These are phyloP conservation scores for Pharus latifolius DNA, from an alignment of 176 grass and related monocot species.

Conservation along the genomic window DNA sequence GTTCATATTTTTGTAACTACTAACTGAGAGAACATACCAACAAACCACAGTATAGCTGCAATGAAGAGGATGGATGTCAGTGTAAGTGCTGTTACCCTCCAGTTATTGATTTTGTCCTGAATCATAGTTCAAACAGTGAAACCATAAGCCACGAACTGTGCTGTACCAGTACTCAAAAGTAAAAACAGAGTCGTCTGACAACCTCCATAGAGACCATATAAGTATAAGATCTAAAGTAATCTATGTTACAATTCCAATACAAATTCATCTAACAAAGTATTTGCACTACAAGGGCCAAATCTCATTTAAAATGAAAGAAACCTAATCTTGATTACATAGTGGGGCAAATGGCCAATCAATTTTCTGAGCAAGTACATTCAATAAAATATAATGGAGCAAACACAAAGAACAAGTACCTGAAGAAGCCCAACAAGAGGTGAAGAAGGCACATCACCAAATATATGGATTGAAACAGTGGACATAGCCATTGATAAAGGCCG, in stretches of 20 bases:
- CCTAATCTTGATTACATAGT: background rate
- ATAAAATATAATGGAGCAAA: background rate
- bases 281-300: background rate
- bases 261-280: background rate
- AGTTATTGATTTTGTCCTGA: constrained; percentile 84
- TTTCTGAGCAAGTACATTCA: background rate
- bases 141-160: background rate
- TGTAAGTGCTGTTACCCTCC: constrained; percentile 72
- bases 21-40: constrained; percentile 37
- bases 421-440: constrained; percentile 90
- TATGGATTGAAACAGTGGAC: constrained; percentile 96
- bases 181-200: background rate
- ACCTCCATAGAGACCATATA: background rate
- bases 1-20: no score
- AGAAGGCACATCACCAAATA: constrained; percentile 98
- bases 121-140: constrained; percentile 19
- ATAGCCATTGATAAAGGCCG: constrained; percentile 93
- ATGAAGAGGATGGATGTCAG: constrained; percentile 78
- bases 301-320: background rate
- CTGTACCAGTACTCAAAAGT: constrained; percentile 9
- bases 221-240: background rate
- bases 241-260: background rate
- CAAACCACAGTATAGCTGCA: constrained; percentile 75
- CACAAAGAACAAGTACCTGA: constrained; percentile 43
- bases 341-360: background rate